phyloP scores from a whole-genome alignment of 352 stramenopile species.

The Thraustotheca clavata region DNA sequence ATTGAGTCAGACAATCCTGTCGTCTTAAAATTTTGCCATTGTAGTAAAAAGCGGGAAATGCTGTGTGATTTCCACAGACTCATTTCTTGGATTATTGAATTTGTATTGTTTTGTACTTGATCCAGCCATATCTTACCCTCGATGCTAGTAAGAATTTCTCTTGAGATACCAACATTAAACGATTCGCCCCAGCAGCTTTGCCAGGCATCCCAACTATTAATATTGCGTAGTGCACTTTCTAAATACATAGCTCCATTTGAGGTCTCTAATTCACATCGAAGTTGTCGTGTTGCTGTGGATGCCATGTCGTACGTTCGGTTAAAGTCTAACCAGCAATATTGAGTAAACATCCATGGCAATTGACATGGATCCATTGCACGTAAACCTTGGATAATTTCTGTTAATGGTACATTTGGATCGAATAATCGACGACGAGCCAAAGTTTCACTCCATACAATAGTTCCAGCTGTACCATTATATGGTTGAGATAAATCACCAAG shows the following conservation, averaged over 20 bases:
- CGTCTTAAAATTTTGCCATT: conserved; percentile 19
- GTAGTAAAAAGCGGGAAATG: not conserved
- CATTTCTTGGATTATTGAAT: not conserved
- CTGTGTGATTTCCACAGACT: not conserved
- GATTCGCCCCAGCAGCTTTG: not conserved
- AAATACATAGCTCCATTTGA: conserved; percentile 10
- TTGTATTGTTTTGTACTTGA: not conserved
- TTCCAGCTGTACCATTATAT: not conserved
- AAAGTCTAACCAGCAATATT: conserved; percentile 7
- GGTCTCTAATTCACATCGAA: not conserved
- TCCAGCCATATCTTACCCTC: not conserved
- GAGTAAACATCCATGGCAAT: conserved; percentile 10
- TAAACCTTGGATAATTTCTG: not conserved
- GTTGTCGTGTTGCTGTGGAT: not conserved
- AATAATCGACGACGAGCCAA: not conserved
- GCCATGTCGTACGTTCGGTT: not conserved
- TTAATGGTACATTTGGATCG: not conserved
- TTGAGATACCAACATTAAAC: not conserved
- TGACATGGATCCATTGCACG: not conserved
- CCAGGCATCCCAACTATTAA: not conserved
- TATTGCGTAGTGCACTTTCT: conserved; percentile 4
- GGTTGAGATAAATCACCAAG: not conserved
- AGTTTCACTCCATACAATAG: not conserved
- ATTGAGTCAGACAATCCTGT: not conserved
- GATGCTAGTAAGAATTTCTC: not conserved